These are phyloP conservation scores for Trifolium subterraneum DNA, from an alignment of 306 rosid species.

Conservation along the genomic window DNA sequence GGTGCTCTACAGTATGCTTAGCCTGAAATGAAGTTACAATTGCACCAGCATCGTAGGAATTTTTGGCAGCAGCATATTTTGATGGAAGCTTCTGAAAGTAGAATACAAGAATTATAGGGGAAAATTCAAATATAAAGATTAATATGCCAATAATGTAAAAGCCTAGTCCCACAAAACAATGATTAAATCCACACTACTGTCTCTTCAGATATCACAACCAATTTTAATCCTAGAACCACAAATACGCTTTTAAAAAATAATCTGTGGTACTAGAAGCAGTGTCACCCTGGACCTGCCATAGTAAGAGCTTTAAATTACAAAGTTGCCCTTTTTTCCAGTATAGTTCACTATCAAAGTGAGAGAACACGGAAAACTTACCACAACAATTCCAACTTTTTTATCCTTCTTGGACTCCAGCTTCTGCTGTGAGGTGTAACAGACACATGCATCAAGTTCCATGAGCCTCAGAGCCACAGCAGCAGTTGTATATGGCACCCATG, in stretches of 20 bases:
- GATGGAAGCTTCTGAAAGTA: slow-evolving; percentile 58
- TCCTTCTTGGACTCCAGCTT: slow-evolving; percentile 58
- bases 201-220: not conserved
- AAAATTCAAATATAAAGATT: slow-evolving; percentile 22
- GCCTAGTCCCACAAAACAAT: not conserved
- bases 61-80: slow-evolving; percentile 45
- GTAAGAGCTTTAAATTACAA: slow-evolving; percentile 1
- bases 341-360: slow-evolving; percentile 29
- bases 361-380: slow-evolving; percentile 53
- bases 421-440: slow-evolving; percentile 56
- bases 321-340: not conserved
- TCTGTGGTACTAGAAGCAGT: not conserved
- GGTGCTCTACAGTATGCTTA: slow-evolving; percentile 36
- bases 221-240: not conserved
- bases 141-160: not conserved
- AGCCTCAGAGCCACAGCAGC: slow-evolving; percentile 78
- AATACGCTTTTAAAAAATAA: not conserved
- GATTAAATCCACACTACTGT: not conserved
- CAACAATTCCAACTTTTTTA: slow-evolving; percentile 46
- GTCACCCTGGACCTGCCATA: not conserved
- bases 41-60: slow-evolving; percentile 37
- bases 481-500: slow-evolving; percentile 77
- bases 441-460: slow-evolving; percentile 70
- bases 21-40: slow-evolving; percentile 40
- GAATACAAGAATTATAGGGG: slow-evolving; percentile 2